Conservation (phyloP, 495 filamentous ascomycete genomes). For the Pyrenopolyporus hunteri region DNA sequence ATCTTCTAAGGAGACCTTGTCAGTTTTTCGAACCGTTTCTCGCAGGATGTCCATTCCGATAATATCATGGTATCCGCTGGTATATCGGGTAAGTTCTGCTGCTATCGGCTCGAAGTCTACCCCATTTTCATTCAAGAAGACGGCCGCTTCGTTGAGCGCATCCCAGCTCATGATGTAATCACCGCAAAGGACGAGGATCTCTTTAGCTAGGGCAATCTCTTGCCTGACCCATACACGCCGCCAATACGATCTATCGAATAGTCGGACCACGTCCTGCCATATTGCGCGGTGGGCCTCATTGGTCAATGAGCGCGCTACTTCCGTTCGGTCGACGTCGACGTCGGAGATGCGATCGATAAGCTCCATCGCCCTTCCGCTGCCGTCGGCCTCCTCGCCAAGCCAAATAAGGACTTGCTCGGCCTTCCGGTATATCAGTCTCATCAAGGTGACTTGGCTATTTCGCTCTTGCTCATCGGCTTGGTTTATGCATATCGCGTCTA, state of each 20-base stretch:
- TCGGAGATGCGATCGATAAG: neutral
- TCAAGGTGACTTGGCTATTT: constrained; percentile 32
- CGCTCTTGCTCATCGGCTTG: constrained; percentile 35
- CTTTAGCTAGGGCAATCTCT: constrained; percentile 18
- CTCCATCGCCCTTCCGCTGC: constrained; percentile 4
- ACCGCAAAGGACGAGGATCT: constrained; percentile 15
- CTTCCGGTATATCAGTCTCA: constrained; percentile 33
- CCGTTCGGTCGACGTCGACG: neutral
- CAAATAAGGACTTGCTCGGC: constrained; percentile 33
- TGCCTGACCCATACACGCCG: constrained; percentile 34
- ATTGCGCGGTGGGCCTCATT: constrained; percentile 2
- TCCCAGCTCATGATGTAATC: constrained; percentile 6
- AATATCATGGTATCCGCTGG: neutral
- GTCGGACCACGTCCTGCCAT: constrained; percentile 3
- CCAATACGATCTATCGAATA: constrained; percentile 26
- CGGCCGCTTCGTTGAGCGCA: constrained; percentile 3
- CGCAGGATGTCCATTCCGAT: constrained; percentile 2
- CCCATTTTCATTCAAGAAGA: neutral
- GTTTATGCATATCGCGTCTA: too few species aligned
- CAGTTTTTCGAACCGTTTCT: constrained; percentile 3
- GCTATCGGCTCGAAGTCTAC: constrained; percentile 5
- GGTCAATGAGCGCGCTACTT: neutral
- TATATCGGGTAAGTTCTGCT: neutral
- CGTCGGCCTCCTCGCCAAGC: constrained; percentile 25
- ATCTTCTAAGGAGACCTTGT: constrained; percentile 8